Percentiles rank a stretch among this genome's conserved stretches.
phyloP scores from a whole-genome alignment of 495 filamentous ascomycete species.

The Apodospora peruviana region DNA sequence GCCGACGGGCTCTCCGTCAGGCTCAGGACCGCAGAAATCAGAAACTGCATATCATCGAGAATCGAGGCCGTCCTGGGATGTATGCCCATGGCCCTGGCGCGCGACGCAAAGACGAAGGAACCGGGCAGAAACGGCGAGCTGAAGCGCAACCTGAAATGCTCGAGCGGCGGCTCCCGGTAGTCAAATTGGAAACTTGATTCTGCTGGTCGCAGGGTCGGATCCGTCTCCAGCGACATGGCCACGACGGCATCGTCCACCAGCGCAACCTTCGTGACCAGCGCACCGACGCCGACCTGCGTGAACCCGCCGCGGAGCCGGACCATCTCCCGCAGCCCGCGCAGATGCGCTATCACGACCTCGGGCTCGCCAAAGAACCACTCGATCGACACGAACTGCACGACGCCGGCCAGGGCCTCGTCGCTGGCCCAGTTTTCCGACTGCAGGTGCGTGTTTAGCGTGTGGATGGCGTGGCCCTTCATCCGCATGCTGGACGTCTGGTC shows the following conservation, averaged over 20 bases:
- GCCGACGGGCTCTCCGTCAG: constrained; percentile 3
- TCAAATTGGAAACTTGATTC: constrained; percentile 15
- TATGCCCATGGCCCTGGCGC: constrained; percentile 8
- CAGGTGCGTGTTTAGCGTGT: constrained; percentile 16
- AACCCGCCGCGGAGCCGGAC: constrained; percentile 17
- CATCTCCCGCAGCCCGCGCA: constrained; percentile 18
- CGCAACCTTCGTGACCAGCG: constrained; percentile 14
- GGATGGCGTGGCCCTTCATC: constrained; percentile 15
- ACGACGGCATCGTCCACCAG: constrained; percentile 16
- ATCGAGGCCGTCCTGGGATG: constrained; percentile 16
- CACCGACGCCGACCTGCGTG: constrained; percentile 9
- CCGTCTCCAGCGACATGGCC: constrained; percentile 12
- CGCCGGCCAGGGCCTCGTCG: constrained; percentile 17
- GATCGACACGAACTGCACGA: constrained; percentile 18
- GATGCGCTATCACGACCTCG: constrained; percentile 16
- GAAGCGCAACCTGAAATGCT: constrained; percentile 12
- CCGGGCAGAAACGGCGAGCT: constrained; percentile 17
- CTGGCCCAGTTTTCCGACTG: constrained; percentile 9
- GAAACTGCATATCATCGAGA: constrained; percentile 19
- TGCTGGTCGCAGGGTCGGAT: constrained; percentile 7
- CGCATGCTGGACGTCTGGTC: constrained; percentile 11
- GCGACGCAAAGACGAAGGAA: constrained; percentile 8
- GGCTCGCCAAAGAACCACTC: constrained; percentile 20
- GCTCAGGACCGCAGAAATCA: constrained; percentile 11
- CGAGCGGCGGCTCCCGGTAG: constrained; percentile 10